Conservation (phyloP, 2,329 filamentous ascomycete species). For the Trichoderma oligosporum region DNA sequence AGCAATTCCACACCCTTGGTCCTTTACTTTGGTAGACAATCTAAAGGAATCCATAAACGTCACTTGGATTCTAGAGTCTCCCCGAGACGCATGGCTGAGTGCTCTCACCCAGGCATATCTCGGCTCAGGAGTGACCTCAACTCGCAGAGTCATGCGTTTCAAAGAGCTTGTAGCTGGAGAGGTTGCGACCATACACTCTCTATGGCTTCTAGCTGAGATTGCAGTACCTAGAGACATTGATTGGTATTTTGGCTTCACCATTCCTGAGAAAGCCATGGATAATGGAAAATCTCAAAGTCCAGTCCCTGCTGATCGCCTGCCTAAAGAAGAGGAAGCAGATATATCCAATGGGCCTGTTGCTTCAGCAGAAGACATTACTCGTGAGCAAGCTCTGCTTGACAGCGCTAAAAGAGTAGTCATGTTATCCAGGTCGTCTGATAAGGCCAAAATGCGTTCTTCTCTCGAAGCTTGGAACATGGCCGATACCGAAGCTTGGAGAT, state of each 20-base stretch:
- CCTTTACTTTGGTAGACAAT: slow-evolving; percentile 64
- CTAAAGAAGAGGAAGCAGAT: slow-evolving; percentile 26
- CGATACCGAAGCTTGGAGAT: slow-evolving; percentile 75
- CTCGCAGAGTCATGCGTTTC: slow-evolving; percentile 65
- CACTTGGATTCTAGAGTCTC: slow-evolving; percentile 62
- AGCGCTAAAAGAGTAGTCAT: slow-evolving; percentile 48
- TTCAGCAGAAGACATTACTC: slow-evolving; percentile 48
- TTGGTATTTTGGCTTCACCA: slow-evolving; percentile 83
- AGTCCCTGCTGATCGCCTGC: slow-evolving; percentile 26
- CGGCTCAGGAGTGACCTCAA: slow-evolving; percentile 56
- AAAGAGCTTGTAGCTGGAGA: slow-evolving; percentile 78
- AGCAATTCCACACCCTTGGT: slow-evolving; percentile 88
- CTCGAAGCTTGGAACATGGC: slow-evolving; percentile 66
- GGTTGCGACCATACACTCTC: slow-evolving; percentile 57
- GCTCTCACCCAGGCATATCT: slow-evolving; percentile 67
- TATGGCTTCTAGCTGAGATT: slow-evolving; percentile 77
- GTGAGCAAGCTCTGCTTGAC: slow-evolving; percentile 53
- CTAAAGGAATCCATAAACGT: slow-evolving; percentile 59
- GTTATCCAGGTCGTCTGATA: slow-evolving; percentile 41
- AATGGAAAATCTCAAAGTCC: slow-evolving; percentile 31
- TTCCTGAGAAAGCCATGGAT: slow-evolving; percentile 57
- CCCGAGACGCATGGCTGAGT: slow-evolving; percentile 75
- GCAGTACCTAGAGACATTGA: slow-evolving; percentile 67
- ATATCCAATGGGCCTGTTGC: slow-evolving; percentile 48
- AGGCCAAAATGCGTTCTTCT: slow-evolving; percentile 48